Conservation (phyloP, 805 yeast species). For the Pichia rugopelliculosa region DNA sequence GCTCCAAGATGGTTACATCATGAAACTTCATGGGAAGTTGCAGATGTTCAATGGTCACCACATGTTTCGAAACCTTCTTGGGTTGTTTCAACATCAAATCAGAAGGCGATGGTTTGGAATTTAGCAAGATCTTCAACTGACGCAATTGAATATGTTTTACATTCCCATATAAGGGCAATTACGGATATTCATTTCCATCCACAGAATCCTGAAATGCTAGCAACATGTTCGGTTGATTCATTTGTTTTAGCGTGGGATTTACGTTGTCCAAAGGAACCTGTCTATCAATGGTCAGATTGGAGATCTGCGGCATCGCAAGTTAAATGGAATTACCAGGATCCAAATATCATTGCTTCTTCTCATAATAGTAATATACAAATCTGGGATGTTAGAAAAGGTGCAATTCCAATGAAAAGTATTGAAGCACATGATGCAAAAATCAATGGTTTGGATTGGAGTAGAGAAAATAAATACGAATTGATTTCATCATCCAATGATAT, state of each 20-base stretch:
- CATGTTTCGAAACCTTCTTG: conserved; percentile 78
- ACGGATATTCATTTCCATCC: conserved; percentile 95
- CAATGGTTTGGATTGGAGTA: conserved; percentile 81
- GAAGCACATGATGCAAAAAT: conserved; percentile 79
- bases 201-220: conserved; percentile 73
- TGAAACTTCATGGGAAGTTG: conserved; percentile 94
- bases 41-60: conserved; percentile 98
- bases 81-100: conserved; percentile 92
- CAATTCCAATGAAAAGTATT: conserved; percentile 60
- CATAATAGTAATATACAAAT: conserved; percentile 75
- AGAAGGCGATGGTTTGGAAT: conserved; percentile 94
- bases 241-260: conserved; percentile 87
- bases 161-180: conserved; percentile 86
- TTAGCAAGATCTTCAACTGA: conserved; percentile 50
- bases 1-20: conserved; percentile 94
- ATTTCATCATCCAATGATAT: conserved; percentile 84
- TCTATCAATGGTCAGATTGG: conserved; percentile 85
- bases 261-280: conserved; percentile 70
- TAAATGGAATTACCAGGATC: conserved; percentile 79
- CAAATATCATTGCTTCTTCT: conserved; percentile 73
- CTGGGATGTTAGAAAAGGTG: conserved; percentile 87
- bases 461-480: conserved; percentile 49
- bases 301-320: conserved; percentile 91
- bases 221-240: conserved; percentile 91
- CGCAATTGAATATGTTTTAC: conserved; percentile 83